Percentiles rank a stretch among this genome's conserved stretches.
Evolutionary conservation across 306 rosid species (phyloP).

Genomic region (Trifolium repens): DNA sequence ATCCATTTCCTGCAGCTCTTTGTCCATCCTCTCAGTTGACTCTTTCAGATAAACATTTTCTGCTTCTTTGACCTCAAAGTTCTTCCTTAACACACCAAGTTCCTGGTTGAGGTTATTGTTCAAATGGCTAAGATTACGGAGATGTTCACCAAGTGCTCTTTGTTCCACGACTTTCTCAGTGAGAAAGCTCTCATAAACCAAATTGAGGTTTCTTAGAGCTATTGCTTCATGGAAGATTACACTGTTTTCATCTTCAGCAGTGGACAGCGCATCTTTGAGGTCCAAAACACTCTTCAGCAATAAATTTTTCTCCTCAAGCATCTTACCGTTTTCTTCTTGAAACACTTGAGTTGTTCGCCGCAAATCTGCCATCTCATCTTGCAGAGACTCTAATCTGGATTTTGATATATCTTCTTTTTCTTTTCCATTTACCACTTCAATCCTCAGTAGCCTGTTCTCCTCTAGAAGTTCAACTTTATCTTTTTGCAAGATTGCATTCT

Average conservation of each 20-base stretch:
- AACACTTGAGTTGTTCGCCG: slow-evolving; percentile 49
- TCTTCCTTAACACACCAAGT: slow-evolving; percentile 51
- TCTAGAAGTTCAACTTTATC: slow-evolving; percentile 65
- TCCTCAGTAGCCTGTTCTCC: slow-evolving; percentile 55
- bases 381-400: slow-evolving; percentile 49
- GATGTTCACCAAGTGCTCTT: slow-evolving; percentile 54
- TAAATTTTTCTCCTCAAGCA: slow-evolving; percentile 66
- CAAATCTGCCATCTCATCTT: slow-evolving; percentile 56
- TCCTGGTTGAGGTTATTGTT: slow-evolving; percentile 62
- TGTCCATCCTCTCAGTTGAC: slow-evolving; percentile 57
- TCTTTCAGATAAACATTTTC: slow-evolving; percentile 60
- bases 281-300: slow-evolving; percentile 55
- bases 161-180: slow-evolving; percentile 62
- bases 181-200: slow-evolving; percentile 62
- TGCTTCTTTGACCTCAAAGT: slow-evolving; percentile 56
- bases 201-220: slow-evolving; percentile 57
- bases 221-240: slow-evolving; percentile 60
- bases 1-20: slow-evolving; percentile 62
- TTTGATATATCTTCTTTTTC: slow-evolving; percentile 57
- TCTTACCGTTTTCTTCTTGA: slow-evolving; percentile 61
- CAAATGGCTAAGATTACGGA: slow-evolving; percentile 49
- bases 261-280: slow-evolving; percentile 55
- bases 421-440: slow-evolving; percentile 59
- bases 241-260: slow-evolving; percentile 62
- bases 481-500: slow-evolving; percentile 50